These are phyloP conservation scores for Annona cherimola DNA, from an alignment of 164 flowering plant genomes.

Conservation along the genomic window DNA sequence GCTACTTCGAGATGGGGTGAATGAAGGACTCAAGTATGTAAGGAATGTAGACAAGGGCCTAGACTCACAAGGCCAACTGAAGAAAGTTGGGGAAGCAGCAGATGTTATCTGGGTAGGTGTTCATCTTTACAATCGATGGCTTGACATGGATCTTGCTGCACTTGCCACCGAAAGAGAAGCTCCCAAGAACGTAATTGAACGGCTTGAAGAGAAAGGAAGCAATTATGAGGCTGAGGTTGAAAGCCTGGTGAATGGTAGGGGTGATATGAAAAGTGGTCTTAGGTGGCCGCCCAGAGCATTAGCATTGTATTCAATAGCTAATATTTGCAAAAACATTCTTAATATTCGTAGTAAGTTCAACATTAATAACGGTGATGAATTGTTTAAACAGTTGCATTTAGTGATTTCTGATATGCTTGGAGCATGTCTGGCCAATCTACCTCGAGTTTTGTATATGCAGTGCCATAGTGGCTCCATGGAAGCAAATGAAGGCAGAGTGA, in stretches of 20 bases:
- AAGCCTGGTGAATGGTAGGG: constrained; percentile 1
- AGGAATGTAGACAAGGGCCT: constrained; percentile 32
- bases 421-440: constrained; percentile 2
- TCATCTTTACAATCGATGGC: constrained; percentile 47
- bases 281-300: constrained; percentile 6
- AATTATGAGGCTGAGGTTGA: constrained; percentile 24
- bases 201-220: constrained; percentile 33
- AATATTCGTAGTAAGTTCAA: neutral
- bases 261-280: constrained; percentile 31
- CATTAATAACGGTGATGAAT: neutral
- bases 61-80: constrained; percentile 18
- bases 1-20: constrained; percentile 25
- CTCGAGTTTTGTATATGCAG: neutral
- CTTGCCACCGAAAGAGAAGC: constrained; percentile 21
- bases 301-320: constrained; percentile 61
- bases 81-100: constrained; percentile 42
- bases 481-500: neutral
- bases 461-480: neutral
- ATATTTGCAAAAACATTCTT: constrained; percentile 35
- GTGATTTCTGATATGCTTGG: neutral
- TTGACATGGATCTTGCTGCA: constrained; percentile 44
- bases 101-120: constrained; percentile 44
- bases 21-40: constrained; percentile 42
- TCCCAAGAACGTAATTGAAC: constrained; percentile 33
- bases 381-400: neutral